phyloP scores from a whole-genome alignment of 176 grass and related monocot genomes.

The Juncus effusus region DNA sequence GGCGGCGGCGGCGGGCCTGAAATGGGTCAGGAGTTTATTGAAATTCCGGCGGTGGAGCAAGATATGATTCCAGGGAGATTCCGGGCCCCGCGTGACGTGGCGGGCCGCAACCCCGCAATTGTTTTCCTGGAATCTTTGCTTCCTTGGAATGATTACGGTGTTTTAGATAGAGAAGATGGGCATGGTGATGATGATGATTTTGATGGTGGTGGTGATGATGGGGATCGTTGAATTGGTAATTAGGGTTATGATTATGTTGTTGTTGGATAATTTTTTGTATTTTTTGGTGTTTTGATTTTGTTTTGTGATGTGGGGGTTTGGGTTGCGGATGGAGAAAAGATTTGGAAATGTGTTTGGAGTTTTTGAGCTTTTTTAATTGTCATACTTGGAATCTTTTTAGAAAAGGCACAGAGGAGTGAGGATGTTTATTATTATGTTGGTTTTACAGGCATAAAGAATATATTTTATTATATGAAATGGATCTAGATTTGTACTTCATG shows the following conservation, averaged over 20 bases:
- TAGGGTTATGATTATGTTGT: slow-evolving; percentile 14
- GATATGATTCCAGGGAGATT: slow-evolving; percentile 47
- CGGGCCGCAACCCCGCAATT: slow-evolving; percentile 58
- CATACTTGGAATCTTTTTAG: too few species aligned
- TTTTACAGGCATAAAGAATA: too few species aligned
- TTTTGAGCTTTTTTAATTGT: too few species aligned
- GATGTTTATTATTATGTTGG: too few species aligned
- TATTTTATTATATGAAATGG: too few species aligned
- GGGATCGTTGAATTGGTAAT: background rate
- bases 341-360: too few species aligned
- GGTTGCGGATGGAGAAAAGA: background rate
- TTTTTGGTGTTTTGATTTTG: background rate
- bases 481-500: too few species aligned
- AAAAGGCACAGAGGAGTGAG: too few species aligned
- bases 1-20: slow-evolving; percentile 30
- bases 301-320: background rate
- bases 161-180: slow-evolving; percentile 20
- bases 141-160: slow-evolving; percentile 78
- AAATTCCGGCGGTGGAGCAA: slow-evolving; percentile 31
- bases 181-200: slow-evolving; percentile 2
- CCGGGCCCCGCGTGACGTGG: slow-evolving; percentile 56
- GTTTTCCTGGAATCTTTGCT: slow-evolving; percentile 90
- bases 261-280: background rate
- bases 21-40: slow-evolving; percentile 56
- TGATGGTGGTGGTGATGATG: slow-evolving; percentile 8